These are phyloP conservation scores for Pyricularia grisea DNA, from an alignment of 2,329 filamentous ascomycete species.

Conservation along the genomic window DNA sequence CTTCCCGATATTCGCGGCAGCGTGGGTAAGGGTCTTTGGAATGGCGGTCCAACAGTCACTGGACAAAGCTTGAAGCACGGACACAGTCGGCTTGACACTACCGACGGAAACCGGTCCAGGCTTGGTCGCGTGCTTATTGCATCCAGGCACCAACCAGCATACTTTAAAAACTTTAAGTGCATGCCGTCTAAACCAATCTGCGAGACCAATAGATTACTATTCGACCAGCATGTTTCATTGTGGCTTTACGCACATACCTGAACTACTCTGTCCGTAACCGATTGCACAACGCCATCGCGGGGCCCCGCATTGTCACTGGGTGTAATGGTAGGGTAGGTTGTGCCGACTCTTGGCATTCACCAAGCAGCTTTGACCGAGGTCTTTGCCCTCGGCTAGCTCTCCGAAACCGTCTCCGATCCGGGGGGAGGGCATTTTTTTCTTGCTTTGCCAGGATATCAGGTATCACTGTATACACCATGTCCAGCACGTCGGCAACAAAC, in stretches of 20 bases:
- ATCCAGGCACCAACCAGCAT: background rate
- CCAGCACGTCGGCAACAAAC: background rate
- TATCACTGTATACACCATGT: background rate
- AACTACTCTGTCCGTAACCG: background rate
- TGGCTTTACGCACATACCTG: background rate
- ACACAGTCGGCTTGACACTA: background rate
- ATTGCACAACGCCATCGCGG: background rate
- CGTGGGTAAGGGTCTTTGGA: background rate
- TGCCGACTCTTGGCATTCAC: background rate
- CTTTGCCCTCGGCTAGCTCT: background rate
- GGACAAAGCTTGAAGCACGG: background rate
- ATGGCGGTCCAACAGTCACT: too few species aligned
- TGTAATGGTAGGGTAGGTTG: too few species aligned
- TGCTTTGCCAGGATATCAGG: background rate
- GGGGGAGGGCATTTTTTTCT: background rate
- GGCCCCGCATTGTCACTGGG: background rate
- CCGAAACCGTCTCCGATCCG: background rate
- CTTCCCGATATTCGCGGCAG: background rate
- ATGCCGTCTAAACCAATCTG: background rate
- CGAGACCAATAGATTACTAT: background rate
- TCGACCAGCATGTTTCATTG: background rate
- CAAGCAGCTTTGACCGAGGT: background rate
- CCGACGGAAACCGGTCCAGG: background rate
- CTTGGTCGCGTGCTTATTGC: background rate
- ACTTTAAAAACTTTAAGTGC: background rate